Conservation (phyloP, 176 grass and related monocot genomes). For the Urochloa ruziziensis region DNA sequence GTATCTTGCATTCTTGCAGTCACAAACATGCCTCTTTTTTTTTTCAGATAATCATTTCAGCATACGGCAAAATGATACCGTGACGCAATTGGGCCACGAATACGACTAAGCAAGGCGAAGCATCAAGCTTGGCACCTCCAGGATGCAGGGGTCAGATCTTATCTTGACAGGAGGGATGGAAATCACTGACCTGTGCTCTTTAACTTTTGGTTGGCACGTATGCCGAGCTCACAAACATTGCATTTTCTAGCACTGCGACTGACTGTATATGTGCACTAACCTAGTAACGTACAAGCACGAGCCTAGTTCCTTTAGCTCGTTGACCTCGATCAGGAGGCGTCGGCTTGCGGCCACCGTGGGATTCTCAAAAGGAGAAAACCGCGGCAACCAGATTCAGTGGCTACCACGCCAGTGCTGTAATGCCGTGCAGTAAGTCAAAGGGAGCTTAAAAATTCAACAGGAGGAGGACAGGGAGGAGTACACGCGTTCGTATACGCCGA, state of each 20-base stretch:
- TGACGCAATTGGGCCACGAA: not conserved
- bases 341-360: not conserved
- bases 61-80: not conserved
- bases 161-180: not conserved
- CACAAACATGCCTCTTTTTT: not conserved
- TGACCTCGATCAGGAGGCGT: constrained; percentile 24
- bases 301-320: not conserved
- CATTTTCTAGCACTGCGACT: too few relatives aligned
- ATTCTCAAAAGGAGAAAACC: constrained; percentile 20
- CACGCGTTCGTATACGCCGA: too few relatives aligned
- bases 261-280: not conserved
- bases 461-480: not conserved
- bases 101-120: not conserved
- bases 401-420: not conserved
- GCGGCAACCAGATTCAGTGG: constrained; percentile 5
- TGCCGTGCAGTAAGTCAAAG: constrained; percentile 12
- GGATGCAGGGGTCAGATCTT: constrained; percentile 6
- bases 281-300: constrained; percentile 22
- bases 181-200: not conserved
- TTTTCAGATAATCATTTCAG: not conserved
- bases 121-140: not conserved
- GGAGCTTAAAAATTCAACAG: not conserved
- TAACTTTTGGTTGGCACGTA: not conserved
- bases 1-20: not conserved
- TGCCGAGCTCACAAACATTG: not conserved